Evolutionary conservation across 176 grass and related monocot genomes (phyloP), one percentile per base, ranked within the genome.

Genomic region (Lolium perenne): DNA sequence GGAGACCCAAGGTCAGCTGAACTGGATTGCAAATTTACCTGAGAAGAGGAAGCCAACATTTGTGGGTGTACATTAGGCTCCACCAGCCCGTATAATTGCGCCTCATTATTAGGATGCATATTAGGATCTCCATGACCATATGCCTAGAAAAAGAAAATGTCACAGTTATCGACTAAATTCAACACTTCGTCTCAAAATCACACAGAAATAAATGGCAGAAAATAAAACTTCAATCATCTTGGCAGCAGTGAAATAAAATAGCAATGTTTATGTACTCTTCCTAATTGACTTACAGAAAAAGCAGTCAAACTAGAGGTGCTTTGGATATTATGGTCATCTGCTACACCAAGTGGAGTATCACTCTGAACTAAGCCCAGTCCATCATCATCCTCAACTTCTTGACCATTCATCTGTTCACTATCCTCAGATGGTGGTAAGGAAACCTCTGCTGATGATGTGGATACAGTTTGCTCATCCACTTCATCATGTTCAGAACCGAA

Each of bases 361-460:
- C 84, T 89, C 83, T 89, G 88, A 46, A 95, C 89, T 74, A 95
- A 85, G 51, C 94, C 94, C 66, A 95, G 76, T 10, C 91, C 94
- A 64, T 89, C 88, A 83, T 91, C 91, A 74, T 86, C 88, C 38
- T 86, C 94, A 58, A 93, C 69, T 75, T 86, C 76, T 61, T 93
- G 86, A 13, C 78, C 76, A 78, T 78, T 93, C 81, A 87, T 59
- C 16, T 57, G 59, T 14, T 80, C 84, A 29, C 81, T 86, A 79
- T 77, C 82, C 79, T 88, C 91, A 47, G 80, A 81, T 78, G 83
- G 60, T 80, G 84, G 35, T 65, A 83, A 83, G 43, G 89, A 92
- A 85, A 74, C 80, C 46, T 87, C 94, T 51, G 73, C 77, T 0
- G 72, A 69, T 49, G 84, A 87, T 82, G 86, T 60, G 51, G 86